Conservation (phyloP, 2,329 filamentous ascomycete species). For the Colletotrichum horii region DNA sequence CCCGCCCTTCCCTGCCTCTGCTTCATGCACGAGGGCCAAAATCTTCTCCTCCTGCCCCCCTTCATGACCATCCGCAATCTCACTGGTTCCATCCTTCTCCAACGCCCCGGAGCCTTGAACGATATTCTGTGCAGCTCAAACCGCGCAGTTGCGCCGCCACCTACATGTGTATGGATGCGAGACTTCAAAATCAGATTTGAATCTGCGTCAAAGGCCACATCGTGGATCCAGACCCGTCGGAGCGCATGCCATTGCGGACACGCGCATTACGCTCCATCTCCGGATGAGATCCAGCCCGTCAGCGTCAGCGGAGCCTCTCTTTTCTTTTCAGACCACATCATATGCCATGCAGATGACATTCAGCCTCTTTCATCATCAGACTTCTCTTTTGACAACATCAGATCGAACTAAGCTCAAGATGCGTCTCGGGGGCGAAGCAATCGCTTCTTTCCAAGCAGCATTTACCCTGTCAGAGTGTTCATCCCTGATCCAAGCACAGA, state of each 20-base stretch:
- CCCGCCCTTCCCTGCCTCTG: conserved; percentile 15
- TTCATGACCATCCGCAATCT: conserved; percentile 2
- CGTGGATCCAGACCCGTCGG: not conserved
- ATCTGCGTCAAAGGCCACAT: not conserved
- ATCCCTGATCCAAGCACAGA: not conserved
- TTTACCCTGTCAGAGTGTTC: not conserved
- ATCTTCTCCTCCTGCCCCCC: conserved; percentile 6
- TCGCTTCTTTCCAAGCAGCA: not conserved
- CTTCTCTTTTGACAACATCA: not conserved
- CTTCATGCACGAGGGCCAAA: conserved; percentile 14
- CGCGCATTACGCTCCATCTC: conserved; percentile 1
- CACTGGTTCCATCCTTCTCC: conserved; percentile 1
- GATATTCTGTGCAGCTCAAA: not conserved
- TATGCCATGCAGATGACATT: not conserved
- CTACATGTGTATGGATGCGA: not conserved
- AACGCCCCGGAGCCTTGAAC: not conserved
- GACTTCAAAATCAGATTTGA: not conserved
- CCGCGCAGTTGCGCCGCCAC: not conserved
- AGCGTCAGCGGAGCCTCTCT: not conserved
- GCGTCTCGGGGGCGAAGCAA: not conserved
- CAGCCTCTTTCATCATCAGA: not conserved
- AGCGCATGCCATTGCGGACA: not conserved
- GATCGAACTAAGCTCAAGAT: not conserved
- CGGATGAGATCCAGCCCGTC: not conserved
- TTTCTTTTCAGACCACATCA: not conserved